Conservation (phyloP, 1,284 basidiomycete genomes). For the Anthracocystis walkeri region DNA sequence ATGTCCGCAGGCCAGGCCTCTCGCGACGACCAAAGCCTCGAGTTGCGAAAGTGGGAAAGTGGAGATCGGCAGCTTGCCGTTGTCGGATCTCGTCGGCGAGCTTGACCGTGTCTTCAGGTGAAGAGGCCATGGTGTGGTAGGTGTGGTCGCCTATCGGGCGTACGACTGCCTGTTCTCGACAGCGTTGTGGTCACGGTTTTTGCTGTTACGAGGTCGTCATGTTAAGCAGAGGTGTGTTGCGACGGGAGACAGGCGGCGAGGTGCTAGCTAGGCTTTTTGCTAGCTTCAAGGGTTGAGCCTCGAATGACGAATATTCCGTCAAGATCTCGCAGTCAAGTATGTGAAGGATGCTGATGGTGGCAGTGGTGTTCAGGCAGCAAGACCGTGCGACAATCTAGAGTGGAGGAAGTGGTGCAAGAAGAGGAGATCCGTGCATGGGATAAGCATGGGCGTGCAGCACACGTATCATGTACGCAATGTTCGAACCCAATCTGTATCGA, state of each 20-base stretch:
- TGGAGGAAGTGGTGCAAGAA: constrained; percentile 1
- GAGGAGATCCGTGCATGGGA: constrained; percentile 31
- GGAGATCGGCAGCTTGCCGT: constrained; percentile 39
- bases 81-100: constrained; percentile 41
- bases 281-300: neutral
- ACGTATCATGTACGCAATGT: neutral
- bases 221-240: neutral
- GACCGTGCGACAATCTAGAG: neutral
- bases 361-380: too few relatives aligned
- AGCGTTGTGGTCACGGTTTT: neutral
- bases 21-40: constrained; percentile 38
- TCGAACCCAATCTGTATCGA: neutral
- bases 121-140: constrained; percentile 29
- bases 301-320: too few relatives aligned
- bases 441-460: too few relatives aligned
- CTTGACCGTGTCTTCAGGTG: constrained; percentile 47
- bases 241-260: neutral
- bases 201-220: constrained; percentile 11
- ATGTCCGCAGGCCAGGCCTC: constrained; percentile 22
- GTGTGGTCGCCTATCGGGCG: neutral
- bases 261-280: neutral
- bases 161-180: neutral
- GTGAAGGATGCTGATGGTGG: neutral
- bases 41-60: constrained; percentile 42
- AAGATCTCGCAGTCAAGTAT: too few relatives aligned